phyloP scores from a whole-genome alignment of 768 basidiomycete genomes.

The Agrocybe praecox region DNA sequence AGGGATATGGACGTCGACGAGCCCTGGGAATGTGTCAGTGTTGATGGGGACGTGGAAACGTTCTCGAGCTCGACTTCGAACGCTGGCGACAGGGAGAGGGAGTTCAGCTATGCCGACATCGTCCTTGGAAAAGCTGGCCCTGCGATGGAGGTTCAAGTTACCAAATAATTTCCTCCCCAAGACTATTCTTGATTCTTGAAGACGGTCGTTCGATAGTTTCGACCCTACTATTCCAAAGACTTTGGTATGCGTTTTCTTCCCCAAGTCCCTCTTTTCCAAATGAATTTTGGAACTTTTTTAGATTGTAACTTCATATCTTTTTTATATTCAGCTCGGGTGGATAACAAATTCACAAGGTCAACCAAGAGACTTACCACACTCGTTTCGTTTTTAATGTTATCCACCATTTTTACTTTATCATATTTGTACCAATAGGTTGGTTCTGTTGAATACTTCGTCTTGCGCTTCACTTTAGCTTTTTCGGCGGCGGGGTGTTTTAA shows the following conservation, averaged over 20 bases:
- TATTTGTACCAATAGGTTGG: neutral
- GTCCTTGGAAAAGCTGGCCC: neutral
- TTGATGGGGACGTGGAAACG: slow-evolving; percentile 37
- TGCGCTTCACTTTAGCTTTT: neutral
- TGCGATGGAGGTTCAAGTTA: neutral
- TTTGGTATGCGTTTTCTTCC: too few relatives aligned
- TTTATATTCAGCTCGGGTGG: neutral
- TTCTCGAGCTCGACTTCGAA: neutral
- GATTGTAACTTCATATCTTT: too few relatives aligned
- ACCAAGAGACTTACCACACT: neutral
- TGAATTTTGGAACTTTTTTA: neutral
- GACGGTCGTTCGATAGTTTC: too few relatives aligned
- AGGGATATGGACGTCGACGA: slow-evolving; percentile 49
- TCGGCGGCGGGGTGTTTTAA: neutral
- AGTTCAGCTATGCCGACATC: neutral
- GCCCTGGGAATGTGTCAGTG: slow-evolving; percentile 61
- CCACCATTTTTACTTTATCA: neutral
- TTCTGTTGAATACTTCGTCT: too few relatives aligned
- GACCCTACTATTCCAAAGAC: too few relatives aligned
- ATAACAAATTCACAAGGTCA: neutral
- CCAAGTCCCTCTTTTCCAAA: neutral
- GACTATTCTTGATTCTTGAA: too few relatives aligned
- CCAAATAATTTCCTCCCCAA: neutral
- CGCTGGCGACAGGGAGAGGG: neutral
- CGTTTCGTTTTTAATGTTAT: neutral